Evolutionary conservation across 306 rosid genomes (phyloP).

Genomic region (Vigna angularis): DNA sequence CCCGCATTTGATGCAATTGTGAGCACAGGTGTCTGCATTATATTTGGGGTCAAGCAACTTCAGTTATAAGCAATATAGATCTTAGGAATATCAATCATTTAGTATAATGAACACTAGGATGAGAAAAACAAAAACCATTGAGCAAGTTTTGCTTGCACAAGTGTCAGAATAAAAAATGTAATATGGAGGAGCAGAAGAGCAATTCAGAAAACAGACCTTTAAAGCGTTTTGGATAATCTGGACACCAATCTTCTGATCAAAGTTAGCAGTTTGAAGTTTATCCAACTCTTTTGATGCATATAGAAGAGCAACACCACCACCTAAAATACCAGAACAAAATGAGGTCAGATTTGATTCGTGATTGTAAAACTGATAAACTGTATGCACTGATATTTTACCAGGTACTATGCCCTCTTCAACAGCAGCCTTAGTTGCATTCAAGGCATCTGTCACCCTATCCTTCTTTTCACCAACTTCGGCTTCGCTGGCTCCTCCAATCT

Average conservation of each 20-base stretch:
- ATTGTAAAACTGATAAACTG: neutral
- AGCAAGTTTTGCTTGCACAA: neutral
- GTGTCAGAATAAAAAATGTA: neutral
- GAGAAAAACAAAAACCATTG: neutral
- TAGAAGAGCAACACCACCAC: slow-evolving; percentile 98
- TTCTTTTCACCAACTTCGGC: slow-evolving; percentile 94
- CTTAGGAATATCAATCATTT: slow-evolving; percentile 7
- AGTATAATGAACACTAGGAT: slow-evolving; percentile 10
- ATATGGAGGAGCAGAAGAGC: neutral
- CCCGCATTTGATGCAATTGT: slow-evolving; percentile 95
- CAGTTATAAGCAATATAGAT: neutral
- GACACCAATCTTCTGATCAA: slow-evolving; percentile 94
- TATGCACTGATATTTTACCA: slow-evolving; percentile 47
- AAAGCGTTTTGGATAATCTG: slow-evolving; percentile 96
- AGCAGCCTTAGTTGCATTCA: slow-evolving; percentile 98
- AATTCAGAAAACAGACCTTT: slow-evolving; percentile 54
- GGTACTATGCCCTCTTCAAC: slow-evolving; percentile 97
- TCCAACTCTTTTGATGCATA: slow-evolving; percentile 91
- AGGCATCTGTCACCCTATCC: slow-evolving; percentile 96
- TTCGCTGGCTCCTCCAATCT: slow-evolving; percentile 99
- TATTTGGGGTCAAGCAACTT: neutral
- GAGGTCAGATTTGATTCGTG: slow-evolving; percentile 7
- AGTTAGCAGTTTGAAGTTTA: slow-evolving; percentile 83
- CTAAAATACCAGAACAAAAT: slow-evolving; percentile 39
- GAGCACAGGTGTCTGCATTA: slow-evolving; percentile 80